Conservation (phyloP, 352 stramenopile genomes). For the Pythium insidiosum region DNA sequence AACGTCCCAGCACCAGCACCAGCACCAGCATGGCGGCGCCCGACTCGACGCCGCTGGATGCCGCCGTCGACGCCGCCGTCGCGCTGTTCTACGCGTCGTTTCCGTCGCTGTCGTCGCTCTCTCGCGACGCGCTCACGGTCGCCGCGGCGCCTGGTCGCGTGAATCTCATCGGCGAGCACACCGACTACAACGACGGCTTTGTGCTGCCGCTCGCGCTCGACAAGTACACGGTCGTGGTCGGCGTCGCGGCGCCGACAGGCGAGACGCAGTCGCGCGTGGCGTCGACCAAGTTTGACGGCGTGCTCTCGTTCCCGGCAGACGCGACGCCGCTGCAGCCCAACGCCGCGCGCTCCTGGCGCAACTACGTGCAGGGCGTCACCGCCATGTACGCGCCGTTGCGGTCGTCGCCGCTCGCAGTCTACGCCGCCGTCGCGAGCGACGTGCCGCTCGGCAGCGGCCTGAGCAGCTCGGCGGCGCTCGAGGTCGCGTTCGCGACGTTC, state of each 20-base stretch:
- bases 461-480: constrained; percentile 89
- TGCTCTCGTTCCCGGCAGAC: constrained; percentile 45
- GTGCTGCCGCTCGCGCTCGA: constrained; percentile 92
- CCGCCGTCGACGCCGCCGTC: constrained; percentile 41
- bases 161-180: constrained; percentile 96
- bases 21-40: too few species aligned
- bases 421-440: constrained; percentile 81
- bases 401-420: constrained; percentile 55
- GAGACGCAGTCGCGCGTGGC: constrained; percentile 26
- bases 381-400: constrained; percentile 61
- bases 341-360: constrained; percentile 72
- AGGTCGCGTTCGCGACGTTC: constrained; percentile 90
- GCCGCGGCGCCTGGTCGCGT: constrained; percentile 87
- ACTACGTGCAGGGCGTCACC: constrained; percentile 93
- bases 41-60: constrained; percentile 16
- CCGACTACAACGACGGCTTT: constrained; percentile 95
- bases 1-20: too few species aligned
- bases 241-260: constrained; percentile 21
- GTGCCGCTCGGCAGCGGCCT: constrained; percentile 92
- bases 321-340: constrained; percentile 40
- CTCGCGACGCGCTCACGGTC: constrained; percentile 38
- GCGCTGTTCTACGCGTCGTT: constrained; percentile 56
- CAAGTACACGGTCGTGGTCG: constrained; percentile 86
- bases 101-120: constrained; percentile 21
- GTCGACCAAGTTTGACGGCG: constrained; percentile 46